Evolutionary conservation across 2,329 filamentous ascomycete species (phyloP), one percentile per base, ranked within the genome.

Genomic region (Stagonosporopsis rhizophila): DNA sequence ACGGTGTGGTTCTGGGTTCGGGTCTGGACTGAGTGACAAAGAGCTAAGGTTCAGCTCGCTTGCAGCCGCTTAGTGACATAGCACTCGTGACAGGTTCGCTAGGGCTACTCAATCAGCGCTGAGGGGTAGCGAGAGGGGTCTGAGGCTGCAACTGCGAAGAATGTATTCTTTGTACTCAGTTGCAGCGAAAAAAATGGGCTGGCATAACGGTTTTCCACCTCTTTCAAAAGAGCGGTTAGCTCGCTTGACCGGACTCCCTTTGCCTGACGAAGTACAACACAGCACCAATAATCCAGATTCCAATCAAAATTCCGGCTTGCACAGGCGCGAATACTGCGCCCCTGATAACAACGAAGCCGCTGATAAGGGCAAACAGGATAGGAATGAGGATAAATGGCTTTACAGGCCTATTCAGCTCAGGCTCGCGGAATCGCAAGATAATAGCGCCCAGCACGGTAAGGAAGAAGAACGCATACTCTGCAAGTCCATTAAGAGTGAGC

Each of bases 391-490:
- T 69, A n/a, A 79, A 74, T 0, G 85, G 82, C 70, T 84, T 85
- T 59, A 88, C 87, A 0, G 86, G 86, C 1, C 86, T 74, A 0
- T 75, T 62, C 2, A 88, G 73, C 0, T 71, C 71, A 0, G 86
- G 86, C 67, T 88, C 84, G 0, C 82, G 79, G 56, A 80, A 81
- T 2, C 86, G 80, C 41, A 88, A 69, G 7, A 87, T 75, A 6
- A 88, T 79, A 1, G 83, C 84, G 0, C 85, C 86, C 0, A 87
- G 66, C 0, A 88, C 85, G 0, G 85, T 85, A 11, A 88, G 75
- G 69, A 88, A 87, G 78, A 88, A 88, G 73, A 88, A 88, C 0
- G 84, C 82, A 61, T 86, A 88, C 44, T 75, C 73, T 1, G 69
- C 72, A 7, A 76, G 64, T 1, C 73, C 73, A 25, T 76, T 76